phyloP scores from a whole-genome alignment of 148 eudicot species.

The Camellia granthamiana region DNA sequence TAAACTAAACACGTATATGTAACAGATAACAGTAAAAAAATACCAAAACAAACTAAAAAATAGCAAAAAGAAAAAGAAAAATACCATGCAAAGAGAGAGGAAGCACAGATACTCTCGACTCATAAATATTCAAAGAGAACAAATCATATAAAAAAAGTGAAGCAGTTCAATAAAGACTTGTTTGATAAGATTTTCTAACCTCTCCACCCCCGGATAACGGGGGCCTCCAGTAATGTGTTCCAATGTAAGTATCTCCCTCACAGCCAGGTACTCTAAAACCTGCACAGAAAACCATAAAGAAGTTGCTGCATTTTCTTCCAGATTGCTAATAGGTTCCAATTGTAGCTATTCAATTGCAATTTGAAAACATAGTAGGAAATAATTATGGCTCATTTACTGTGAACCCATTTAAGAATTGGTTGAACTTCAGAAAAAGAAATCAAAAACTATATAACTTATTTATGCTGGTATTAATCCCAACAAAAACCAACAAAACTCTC shows the following conservation, averaged over 20 bases:
- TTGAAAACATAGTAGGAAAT: not conserved
- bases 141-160: not conserved
- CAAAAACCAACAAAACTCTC: not conserved
- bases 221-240: slow-evolving; percentile 74
- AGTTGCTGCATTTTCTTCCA: not conserved
- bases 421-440: not conserved
- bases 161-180: not conserved
- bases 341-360: not conserved
- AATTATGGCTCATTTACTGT: not conserved
- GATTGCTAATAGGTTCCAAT: not conserved
- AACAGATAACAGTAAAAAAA: no score
- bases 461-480: not conserved
- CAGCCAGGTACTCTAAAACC: slow-evolving; percentile 78
- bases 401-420: not conserved
- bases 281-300: slow-evolving; percentile 20
- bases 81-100: no score
- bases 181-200: slow-evolving; percentile 37
- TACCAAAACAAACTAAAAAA: no score
- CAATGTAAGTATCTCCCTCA: slow-evolving; percentile 61
- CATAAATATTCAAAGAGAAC: not conserved
- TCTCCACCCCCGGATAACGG: slow-evolving; percentile 72
- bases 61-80: no score
- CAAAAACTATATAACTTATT: not conserved
- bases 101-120: no score
- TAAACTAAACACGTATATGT: no score